Conservation (phyloP, 1,284 basidiomycete genomes). For the Ceratobasidium sp. region DNA sequence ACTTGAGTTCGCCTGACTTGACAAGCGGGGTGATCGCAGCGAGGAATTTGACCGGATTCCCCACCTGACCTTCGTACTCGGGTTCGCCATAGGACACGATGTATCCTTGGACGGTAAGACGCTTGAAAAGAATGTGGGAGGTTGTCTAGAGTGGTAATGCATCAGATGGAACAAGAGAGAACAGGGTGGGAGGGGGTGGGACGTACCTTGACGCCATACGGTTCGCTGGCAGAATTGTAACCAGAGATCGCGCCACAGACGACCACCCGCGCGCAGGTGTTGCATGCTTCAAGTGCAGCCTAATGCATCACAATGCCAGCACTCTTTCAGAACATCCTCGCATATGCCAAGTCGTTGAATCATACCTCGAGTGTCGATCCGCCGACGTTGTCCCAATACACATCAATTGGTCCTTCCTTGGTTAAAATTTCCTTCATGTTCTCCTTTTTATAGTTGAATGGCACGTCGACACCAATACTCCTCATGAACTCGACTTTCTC, state of each 20-base stretch:
- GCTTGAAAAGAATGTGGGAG: conserved; percentile 45
- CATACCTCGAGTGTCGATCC: conserved; percentile 39
- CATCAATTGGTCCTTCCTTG: conserved; percentile 52
- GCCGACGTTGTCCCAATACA: conserved; percentile 44
- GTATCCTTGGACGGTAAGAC: conserved; percentile 47
- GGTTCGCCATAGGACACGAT: conserved; percentile 46
- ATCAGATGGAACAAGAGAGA: not conserved
- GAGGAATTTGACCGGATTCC: conserved; percentile 41
- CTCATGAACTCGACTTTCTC: conserved; percentile 55
- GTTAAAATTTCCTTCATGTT: conserved; percentile 54
- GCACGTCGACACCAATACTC: conserved; percentile 53
- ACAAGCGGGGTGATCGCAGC: conserved; percentile 34
- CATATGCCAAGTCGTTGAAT: not conserved
- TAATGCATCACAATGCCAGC: not conserved
- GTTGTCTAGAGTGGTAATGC: conserved; percentile 41
- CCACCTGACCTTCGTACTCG: conserved; percentile 6
- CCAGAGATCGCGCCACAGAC: conserved; percentile 46
- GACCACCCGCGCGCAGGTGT: conserved; percentile 46
- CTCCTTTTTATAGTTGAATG: conserved; percentile 54
- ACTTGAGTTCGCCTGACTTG: conserved; percentile 41
- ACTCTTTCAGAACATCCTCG: not conserved
- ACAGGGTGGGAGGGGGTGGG: not conserved
- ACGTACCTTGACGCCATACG: conserved; percentile 45
- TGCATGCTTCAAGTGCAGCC: conserved; percentile 46
- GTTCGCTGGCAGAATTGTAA: conserved; percentile 45